Percentiles rank a stretch among this genome's conserved stretches.
These are phyloP conservation scores for Nannochloropsis oceanica DNA, from an alignment of 108 stramenopile species.

Conservation along the genomic window DNA sequence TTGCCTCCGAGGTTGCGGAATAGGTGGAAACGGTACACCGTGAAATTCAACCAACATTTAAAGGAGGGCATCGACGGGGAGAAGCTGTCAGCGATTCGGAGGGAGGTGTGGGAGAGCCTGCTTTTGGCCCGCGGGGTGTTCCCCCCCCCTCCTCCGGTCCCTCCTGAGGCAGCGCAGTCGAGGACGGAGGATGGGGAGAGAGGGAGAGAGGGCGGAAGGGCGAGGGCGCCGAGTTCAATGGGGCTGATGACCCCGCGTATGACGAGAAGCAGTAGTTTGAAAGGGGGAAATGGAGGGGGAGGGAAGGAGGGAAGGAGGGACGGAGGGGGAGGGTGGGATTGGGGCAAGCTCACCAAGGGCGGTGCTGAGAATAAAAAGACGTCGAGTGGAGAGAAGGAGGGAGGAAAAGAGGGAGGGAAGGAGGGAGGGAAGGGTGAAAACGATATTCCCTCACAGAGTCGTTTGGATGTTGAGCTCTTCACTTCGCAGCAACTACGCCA, in stretches of 20 bases:
- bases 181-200: no score
- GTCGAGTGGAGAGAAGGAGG: background rate
- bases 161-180: no score
- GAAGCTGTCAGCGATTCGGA: background rate
- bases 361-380: background rate
- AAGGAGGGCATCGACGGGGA: background rate
- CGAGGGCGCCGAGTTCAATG: no score
- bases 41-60: background rate
- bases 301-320: background rate
- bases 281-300: background rate
- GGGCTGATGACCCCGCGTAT: no score
- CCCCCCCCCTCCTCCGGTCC: background rate
- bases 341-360: background rate
- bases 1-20: background rate
- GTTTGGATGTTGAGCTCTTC: background rate
- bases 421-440: background rate
- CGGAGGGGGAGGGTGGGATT: background rate
- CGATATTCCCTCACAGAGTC: background rate
- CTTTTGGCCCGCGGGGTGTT: background rate
- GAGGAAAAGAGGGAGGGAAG: background rate
- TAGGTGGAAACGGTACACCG: background rate
- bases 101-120: background rate
- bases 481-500: background rate
- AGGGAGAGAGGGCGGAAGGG: no score
- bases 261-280: no score